Evolutionary conservation across 345 rosid genomes (phyloP).

Genomic region (Melastoma malabathricum): DNA sequence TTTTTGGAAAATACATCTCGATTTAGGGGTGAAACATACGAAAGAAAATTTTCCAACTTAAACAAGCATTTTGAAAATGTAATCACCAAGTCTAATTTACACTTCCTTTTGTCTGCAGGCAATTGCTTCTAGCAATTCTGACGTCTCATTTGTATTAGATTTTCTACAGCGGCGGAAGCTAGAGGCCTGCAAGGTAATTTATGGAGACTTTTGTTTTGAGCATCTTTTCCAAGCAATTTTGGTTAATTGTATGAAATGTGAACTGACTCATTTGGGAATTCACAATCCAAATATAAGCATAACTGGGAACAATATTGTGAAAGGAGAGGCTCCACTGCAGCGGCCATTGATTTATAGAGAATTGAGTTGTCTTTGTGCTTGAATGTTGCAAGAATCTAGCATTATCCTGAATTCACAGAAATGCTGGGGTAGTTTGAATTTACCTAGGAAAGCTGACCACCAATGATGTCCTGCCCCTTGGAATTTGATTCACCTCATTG

Average conservation of each 20-base stretch:
- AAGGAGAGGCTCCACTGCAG: too few relatives aligned
- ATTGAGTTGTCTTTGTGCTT: background rate
- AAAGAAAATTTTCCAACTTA: background rate
- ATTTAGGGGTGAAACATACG: slow-evolving; percentile 58
- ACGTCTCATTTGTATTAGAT: slow-evolving; percentile 69
- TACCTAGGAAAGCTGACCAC: too few relatives aligned
- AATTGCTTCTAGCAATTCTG: slow-evolving; percentile 89
- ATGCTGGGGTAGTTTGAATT: too few relatives aligned
- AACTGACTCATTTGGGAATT: too few relatives aligned
- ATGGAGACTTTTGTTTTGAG: too few relatives aligned
- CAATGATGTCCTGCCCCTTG: too few relatives aligned
- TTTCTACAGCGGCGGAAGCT: slow-evolving; percentile 84
- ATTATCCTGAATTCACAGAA: too few relatives aligned
- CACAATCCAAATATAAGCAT: too few relatives aligned
- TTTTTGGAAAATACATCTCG: slow-evolving; percentile 86
- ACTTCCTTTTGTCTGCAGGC: slow-evolving; percentile 47
- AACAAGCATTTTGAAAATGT: too few relatives aligned
- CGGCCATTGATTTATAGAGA: too few relatives aligned
- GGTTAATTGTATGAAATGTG: background rate
- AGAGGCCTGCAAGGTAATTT: slow-evolving; percentile 74
- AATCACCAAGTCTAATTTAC: slow-evolving; percentile 1
- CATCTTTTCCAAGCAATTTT: background rate
- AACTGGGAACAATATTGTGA: too few relatives aligned
- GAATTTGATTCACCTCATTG: background rate
- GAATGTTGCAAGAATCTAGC: too few relatives aligned